These are phyloP conservation scores for Aspergillus brasiliensis DNA, from an alignment of 2,329 filamentous ascomycete species.

Conservation along the genomic window DNA sequence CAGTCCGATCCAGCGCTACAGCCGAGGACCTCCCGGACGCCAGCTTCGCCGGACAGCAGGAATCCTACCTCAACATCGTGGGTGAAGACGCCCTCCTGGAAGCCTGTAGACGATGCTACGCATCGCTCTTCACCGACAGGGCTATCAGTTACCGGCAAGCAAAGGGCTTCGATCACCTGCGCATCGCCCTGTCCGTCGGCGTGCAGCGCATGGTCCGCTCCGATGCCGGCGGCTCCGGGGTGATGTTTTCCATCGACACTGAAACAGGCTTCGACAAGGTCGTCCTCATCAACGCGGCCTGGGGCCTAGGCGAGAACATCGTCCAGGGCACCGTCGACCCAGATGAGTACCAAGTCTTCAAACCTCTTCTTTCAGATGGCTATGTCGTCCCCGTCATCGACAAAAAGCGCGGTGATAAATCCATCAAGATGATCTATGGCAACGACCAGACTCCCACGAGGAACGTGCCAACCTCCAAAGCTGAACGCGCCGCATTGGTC, in stretches of 20 bases:
- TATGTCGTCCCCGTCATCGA: constrained; percentile 35
- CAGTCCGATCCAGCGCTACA: constrained; percentile 44
- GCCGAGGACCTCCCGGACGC: constrained; percentile 45
- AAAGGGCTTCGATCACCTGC: constrained; percentile 25
- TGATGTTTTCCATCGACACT: constrained; percentile 48
- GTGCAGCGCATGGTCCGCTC: constrained; percentile 33
- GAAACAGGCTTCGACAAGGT: constrained; percentile 44
- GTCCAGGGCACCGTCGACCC: constrained; percentile 44
- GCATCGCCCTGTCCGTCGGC: constrained; percentile 25
- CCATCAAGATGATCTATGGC: constrained; percentile 42
- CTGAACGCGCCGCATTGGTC: constrained; percentile 36
- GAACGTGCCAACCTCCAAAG: constrained; percentile 43
- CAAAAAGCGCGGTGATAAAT: constrained; percentile 41
- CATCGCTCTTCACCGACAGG: constrained; percentile 43
- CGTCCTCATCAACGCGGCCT: constrained; percentile 41
- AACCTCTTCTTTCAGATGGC: constrained; percentile 33
- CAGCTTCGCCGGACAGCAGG: constrained; percentile 45
- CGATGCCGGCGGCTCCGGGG: constrained; percentile 38
- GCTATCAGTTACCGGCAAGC: constrained; percentile 40
- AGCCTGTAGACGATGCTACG: constrained; percentile 42
- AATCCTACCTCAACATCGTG: constrained; percentile 41
- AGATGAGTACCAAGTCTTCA: constrained; percentile 45
- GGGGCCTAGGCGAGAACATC: constrained; percentile 45
- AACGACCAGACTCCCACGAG: constrained; percentile 31
- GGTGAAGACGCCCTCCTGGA: constrained; percentile 35